Evolutionary conservation across 2,329 filamentous ascomycete genomes (phyloP), one percentile per base, ranked within the genome.

Genomic region (Juglanconis sp.): DNA sequence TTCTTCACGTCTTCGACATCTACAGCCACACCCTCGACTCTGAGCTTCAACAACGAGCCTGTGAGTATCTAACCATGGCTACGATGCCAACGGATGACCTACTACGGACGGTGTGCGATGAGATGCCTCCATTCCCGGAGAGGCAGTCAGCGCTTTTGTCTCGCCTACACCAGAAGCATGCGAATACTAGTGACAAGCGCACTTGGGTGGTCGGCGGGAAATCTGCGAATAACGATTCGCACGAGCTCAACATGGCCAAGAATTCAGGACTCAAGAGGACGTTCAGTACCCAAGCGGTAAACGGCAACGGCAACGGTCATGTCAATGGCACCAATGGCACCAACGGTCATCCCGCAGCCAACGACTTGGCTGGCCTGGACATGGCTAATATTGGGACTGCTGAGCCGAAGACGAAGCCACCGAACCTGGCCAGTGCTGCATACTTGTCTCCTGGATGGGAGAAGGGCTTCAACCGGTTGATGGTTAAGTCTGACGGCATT

Each of bases 191-290:
- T 71, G 95, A 99, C 74, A 96, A 96, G 77, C 86, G 94, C 63
- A 98, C 95, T 1, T 99, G 95, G 95, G 88, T 97, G 32, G 91
- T 98, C n/a, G 94, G 94, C 64, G 94, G 92, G 62, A 97, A 96
- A 77, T 92, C 96, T 71, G 94, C 93, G 60, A 97, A 97, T 71
- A 80, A 86, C 1, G 92, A 96, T 70, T 81, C 87, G 49, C 84
- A 87, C 59, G 93, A 96, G 72, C 85, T 96, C 62, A 86, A 85
- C 64, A 84, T 97, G 75, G 88, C 87, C 35, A 91, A 95, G 73
- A 89, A 89, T 63, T 87, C 88, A 10, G 90, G 90, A 11, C 82
- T 97, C 59, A 96, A 94, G 78, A 88, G 94, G 67, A 89, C 91
- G 1, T 96, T 97, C 70, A 96, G 87, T 65, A 78, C 79, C 1